Base-by-base conservation (phyloP, 257 asterid genomes). In the Lycium barbarum region DNA sequence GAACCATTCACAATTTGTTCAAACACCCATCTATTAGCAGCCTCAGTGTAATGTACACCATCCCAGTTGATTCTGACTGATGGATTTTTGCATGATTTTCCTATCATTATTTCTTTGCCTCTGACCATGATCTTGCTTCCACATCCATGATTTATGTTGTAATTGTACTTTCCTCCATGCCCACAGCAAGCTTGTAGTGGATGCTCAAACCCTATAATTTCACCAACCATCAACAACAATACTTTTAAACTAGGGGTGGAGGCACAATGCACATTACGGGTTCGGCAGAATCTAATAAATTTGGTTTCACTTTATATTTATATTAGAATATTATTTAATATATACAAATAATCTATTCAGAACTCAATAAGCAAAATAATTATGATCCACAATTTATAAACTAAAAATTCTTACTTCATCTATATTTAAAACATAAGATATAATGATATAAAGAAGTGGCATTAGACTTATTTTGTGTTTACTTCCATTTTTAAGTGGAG, bases 121-220 rank as follows among this genome's bases (percentile, higher is more conserved):
- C 90, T 86, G 88, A 91, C 97, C 83, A 35, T 93, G 12, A 86
- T 88, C 55, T 83, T 93, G 53, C 90, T 82, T 45, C 98, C 99
- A 82, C 98, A 96, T 15, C 96, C 95, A 17, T 67, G 26, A 15
- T 88, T 85, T 54, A 43, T 26, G 87, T 92, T 89, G 88, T 71
- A 96, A 88, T 96, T 96, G 94, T 94, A 93, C 81, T 92, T 96
- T 33, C 98, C 99, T 87, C 99, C 98, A 80, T 94, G 98, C 40
- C 99, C 98, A 80, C 99, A 94, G 35, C 99, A 96, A 15, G 98
- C 93, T 74, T 74, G 87, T 45, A 96, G 58, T 15, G 99, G 98
- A 72, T 91, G 87, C 89, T 83, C 85, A 84, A 96, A 96, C 9
- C 98, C 98, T 95, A 89, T 40, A 67, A 79, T 78, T 11, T 71